phyloP scores from a whole-genome alignment of 2,329 filamentous ascomycete species.

The Diaporthe citrichinensis region DNA sequence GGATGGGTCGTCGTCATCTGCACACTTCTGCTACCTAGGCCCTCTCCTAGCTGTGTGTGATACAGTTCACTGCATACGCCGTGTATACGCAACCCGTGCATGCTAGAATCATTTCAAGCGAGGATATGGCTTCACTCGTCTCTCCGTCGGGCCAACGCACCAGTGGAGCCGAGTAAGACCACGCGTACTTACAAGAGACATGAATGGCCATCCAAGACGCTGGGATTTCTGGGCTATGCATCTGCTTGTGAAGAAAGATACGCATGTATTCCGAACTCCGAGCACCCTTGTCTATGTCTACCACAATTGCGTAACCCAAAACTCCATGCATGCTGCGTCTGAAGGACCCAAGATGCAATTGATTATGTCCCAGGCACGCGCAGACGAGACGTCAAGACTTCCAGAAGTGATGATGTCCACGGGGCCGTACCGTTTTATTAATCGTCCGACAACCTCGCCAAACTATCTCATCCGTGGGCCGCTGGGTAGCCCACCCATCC shows the following conservation, averaged over 20 bases:
- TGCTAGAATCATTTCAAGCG: not conserved
- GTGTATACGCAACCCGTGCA: not conserved
- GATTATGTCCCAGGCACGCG: slow-evolving; percentile 13
- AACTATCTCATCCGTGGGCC: slow-evolving; percentile 56
- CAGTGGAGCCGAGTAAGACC: slow-evolving; percentile 25
- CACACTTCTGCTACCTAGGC: not conserved
- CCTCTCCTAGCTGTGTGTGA: not conserved
- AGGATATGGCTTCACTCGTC: slow-evolving; percentile 11
- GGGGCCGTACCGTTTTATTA: not conserved
- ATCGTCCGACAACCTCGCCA: not conserved
- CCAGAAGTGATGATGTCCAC: slow-evolving; percentile 33
- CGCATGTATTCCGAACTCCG: slow-evolving; percentile 27
- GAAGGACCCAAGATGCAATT: slow-evolving; percentile 1
- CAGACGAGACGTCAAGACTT: slow-evolving; percentile 22
- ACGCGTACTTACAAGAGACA: slow-evolving; percentile 25
- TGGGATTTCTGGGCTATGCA: not conserved
- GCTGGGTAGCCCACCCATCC: slow-evolving; percentile 52
- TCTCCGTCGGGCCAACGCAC: not conserved
- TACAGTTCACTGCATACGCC: slow-evolving; percentile 2
- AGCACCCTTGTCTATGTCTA: slow-evolving; percentile 10
- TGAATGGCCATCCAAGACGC: not conserved
- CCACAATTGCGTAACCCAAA: slow-evolving; percentile 22
- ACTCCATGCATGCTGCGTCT: slow-evolving; percentile 32
- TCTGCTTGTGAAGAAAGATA: not conserved
- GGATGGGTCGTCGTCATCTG: slow-evolving; percentile 23